phyloP scores from a whole-genome alignment of 1,284 basidiomycete genomes.

The Tilletia indica region DNA sequence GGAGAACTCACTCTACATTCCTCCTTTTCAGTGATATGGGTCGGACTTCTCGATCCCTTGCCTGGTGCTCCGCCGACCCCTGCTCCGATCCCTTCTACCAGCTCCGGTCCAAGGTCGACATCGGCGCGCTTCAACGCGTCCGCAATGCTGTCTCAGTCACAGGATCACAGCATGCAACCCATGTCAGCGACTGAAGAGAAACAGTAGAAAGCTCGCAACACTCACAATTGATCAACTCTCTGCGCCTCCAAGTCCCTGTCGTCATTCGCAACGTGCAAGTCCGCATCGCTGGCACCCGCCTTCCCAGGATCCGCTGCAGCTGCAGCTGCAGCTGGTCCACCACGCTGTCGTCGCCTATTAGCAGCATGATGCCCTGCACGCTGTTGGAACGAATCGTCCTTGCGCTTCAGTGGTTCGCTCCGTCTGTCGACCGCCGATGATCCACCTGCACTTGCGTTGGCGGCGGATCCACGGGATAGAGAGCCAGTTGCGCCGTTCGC shows the following conservation, averaged over 20 bases:
- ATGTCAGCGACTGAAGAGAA: too few species aligned
- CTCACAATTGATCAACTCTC: conserved; percentile 24
- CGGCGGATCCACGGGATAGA: neutral
- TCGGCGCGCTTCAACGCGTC: conserved; percentile 21
- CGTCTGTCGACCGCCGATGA: neutral
- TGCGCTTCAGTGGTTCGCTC: conserved; percentile 46
- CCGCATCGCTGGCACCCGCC: neutral
- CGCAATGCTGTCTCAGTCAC: conserved; percentile 23
- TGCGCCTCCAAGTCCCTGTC: conserved; percentile 12
- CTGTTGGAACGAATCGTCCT: conserved; percentile 14
- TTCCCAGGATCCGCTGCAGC: neutral
- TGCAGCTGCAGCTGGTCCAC: conserved; percentile 33
- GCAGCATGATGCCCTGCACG: conserved; percentile 37
- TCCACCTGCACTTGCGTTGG: conserved; percentile 12
- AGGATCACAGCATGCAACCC: too few species aligned
- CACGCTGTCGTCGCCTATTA: conserved; percentile 57
- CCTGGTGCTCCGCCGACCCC: too few species aligned
- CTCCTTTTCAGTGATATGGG: too few species aligned
- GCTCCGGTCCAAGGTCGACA: conserved; percentile 18
- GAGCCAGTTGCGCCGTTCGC: neutral
- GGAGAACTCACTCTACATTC: too few species aligned
- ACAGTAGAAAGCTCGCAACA: neutral
- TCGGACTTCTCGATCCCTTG: too few species aligned
- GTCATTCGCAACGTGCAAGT: neutral
- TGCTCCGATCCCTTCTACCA: too few species aligned